Percentiles rank a stretch among this genome's conserved stretches.
phyloP scores from a whole-genome alignment of 345 rosid species.

The Hibiscus syriacus region DNA sequence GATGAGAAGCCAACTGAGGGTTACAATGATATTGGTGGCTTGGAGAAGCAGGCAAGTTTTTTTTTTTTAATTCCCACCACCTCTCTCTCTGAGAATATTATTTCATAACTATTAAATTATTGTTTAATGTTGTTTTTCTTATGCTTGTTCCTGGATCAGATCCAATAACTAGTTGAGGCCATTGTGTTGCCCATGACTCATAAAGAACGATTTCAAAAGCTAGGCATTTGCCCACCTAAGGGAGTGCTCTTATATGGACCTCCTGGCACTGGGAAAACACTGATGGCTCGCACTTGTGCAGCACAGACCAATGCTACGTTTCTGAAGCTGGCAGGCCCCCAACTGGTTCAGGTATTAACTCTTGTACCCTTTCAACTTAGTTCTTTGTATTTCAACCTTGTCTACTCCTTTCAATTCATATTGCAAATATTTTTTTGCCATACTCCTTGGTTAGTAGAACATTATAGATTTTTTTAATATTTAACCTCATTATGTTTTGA shows the following conservation, averaged over 20 bases:
- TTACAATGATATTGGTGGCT: constrained; percentile 96
- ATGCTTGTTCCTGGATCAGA: constrained; percentile 35
- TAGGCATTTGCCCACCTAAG: constrained; percentile 96
- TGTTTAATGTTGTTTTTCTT: not conserved
- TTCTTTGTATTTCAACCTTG: not conserved
- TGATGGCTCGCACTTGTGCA: constrained; percentile 99
- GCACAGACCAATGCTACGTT: constrained; percentile 99
- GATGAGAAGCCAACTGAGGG: constrained; percentile 99
- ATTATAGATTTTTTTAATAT: not conserved
- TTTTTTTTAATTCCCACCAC: constrained; percentile 1
- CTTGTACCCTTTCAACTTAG: not conserved
- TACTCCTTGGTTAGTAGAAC: not conserved
- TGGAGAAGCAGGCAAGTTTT: constrained; percentile 79
- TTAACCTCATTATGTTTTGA: not conserved
- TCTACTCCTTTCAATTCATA: not conserved
- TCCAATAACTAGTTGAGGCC: constrained; percentile 98
- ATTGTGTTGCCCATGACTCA: constrained; percentile 99
- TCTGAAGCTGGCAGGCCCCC: constrained; percentile 96
- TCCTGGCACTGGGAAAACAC: constrained; percentile 98
- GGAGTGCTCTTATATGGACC: constrained; percentile 98
- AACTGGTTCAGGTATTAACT: constrained; percentile 76
- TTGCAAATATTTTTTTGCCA: not conserved
- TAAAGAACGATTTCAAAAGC: constrained; percentile 82
- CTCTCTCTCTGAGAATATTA: not conserved
- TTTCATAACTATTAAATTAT: not conserved